A percentile compares a stretch with the other conserved stretches of the same genome.
Conservation (phyloP, 331 rosid species). For the Malus hybrid region DNA sequence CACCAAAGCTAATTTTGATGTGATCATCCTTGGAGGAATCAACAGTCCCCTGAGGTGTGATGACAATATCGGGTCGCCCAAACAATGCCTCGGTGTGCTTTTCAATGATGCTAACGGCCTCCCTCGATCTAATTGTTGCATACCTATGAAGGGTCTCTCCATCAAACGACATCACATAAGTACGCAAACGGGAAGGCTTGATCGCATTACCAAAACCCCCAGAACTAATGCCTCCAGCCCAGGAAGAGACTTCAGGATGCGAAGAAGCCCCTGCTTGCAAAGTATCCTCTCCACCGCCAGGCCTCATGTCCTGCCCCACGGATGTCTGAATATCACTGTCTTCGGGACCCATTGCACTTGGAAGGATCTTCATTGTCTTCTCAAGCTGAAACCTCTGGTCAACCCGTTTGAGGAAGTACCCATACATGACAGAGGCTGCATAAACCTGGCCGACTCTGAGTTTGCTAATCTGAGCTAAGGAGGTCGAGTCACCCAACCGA, state of each 20-base stretch:
- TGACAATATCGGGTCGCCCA: constrained; percentile 75
- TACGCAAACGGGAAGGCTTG: constrained; percentile 60
- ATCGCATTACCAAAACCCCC: constrained; percentile 34
- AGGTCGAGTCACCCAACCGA: constrained; percentile 44
- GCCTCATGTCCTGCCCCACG: constrained; percentile 23
- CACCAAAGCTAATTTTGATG: constrained; percentile 78
- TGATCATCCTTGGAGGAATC: constrained; percentile 64
- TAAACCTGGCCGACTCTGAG: constrained; percentile 87
- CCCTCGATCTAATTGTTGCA: constrained; percentile 89
- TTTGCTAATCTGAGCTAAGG: constrained; percentile 81
- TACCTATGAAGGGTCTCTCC: constrained; percentile 88
- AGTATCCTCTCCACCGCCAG: constrained; percentile 20
- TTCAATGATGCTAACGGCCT: constrained; percentile 81
- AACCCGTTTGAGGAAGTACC: constrained; percentile 90
- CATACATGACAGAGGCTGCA: constrained; percentile 92
- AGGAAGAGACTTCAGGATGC: constrained; percentile 62
- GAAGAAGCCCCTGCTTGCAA: constrained; percentile 24
- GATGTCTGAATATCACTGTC: constrained; percentile 31
- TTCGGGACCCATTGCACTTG: constrained; percentile 25
- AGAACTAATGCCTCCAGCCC: constrained; percentile 34
- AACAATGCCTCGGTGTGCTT: constrained; percentile 96
- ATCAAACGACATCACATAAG: constrained; percentile 87
- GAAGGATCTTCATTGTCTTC: constrained; percentile 90
- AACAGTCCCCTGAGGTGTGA: constrained; percentile 59
- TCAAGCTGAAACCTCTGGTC: constrained; percentile 97